Percentiles rank a stretch among this genome's conserved stretches.
These are phyloP conservation scores for Mycena albidolilacea DNA, from an alignment of 768 basidiomycete genomes.

Conservation along the genomic window DNA sequence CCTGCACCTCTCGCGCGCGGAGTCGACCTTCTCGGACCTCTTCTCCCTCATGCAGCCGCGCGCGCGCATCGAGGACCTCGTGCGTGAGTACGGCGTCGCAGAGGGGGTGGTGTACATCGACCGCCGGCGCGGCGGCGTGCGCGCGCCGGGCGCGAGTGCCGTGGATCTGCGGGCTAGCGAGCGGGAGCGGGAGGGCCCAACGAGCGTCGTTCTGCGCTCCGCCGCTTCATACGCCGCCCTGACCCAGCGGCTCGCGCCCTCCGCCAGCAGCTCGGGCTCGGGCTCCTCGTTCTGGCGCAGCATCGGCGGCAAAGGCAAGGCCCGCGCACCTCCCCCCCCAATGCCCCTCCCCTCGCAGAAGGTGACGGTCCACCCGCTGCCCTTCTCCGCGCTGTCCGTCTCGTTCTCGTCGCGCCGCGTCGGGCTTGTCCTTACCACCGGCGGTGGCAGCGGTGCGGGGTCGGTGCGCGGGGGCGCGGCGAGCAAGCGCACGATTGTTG, in stretches of 20 bases:
- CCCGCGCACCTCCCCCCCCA: neutral
- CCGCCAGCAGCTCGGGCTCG: slow-evolving; percentile 9
- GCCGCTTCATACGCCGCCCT: slow-evolving; percentile 36
- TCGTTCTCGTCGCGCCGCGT: slow-evolving; percentile 62
- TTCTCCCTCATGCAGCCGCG: slow-evolving; percentile 85
- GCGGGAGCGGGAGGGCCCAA: slow-evolving; percentile 11
- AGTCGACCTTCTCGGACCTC: slow-evolving; percentile 78
- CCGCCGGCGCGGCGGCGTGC: slow-evolving; percentile 18
- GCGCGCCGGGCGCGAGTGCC: slow-evolving; percentile 29
- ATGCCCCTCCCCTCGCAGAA: slow-evolving; percentile 28
- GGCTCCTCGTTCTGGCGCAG: slow-evolving; percentile 36
- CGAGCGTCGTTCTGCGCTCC: slow-evolving; percentile 35
- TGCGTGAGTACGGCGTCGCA: slow-evolving; percentile 58
- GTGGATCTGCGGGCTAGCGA: slow-evolving; percentile 11
- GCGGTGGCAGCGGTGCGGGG: slow-evolving; percentile 32
- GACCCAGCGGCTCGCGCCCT: slow-evolving; percentile 23
- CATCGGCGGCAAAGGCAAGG: slow-evolving; percentile 27
- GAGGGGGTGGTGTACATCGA: slow-evolving; percentile 57
- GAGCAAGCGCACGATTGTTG: slow-evolving; percentile 68
- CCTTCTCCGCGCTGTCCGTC: slow-evolving; percentile 56
- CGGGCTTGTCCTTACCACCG: slow-evolving; percentile 52
- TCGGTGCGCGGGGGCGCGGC: slow-evolving; percentile 19
- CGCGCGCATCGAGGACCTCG: slow-evolving; percentile 81
- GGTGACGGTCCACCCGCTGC: slow-evolving; percentile 49
- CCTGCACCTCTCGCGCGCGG: slow-evolving; percentile 81